Evolutionary conservation across 176 grass and related monocot genomes (phyloP), one percentile per base, ranked within the genome.

Genomic region (Poa annua): DNA sequence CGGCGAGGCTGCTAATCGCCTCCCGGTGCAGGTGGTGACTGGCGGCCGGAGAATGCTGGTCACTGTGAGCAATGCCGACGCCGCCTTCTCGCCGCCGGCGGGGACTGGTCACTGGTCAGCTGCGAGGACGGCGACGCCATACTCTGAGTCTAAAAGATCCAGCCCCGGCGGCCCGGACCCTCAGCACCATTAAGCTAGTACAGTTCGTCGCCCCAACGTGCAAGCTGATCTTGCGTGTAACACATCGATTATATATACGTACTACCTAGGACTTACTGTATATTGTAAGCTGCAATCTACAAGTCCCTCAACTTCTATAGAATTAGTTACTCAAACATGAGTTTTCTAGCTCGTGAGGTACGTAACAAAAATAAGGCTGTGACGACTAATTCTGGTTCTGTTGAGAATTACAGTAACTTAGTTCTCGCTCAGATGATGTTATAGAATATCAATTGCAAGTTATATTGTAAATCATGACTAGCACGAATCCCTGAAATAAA

Each of bases 151-250:
- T 0, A 94, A 92, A 59, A 68, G 92, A 76, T 6, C 50, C 25
- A 92, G 87, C 78, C 92, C 89, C 7, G 52, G 87, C 8, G 92
- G 92, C 4, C 82, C 89, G 4, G 87, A 94, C 62, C 92, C 92
- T 35, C 87, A 92, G 71, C 92, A 94, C 50, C 92, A 94, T 56
- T 90, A 69, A 42, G 29, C 13, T 65, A 14, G 59, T 29, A 29
- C 5, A 4, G 11, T 62, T 11, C 11, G 4, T 29, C 0, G 59
- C 24, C 12, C 60, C 57, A 14, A 29, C 57, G 24, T 61, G 11
- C 22, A 32, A 63, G 9, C 19, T 60, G 29, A 29, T 29, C 19
- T 60, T 22, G n/a, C 3, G 11, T 56, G 53, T 21, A 24, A 60
- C 21, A 25, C 21, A 21, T 32, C 25, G 29, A 12, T 61, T 10